Base-by-base conservation (phyloP, 2,329 filamentous ascomycete genomes). In the Phialocephala subalpina region DNA sequence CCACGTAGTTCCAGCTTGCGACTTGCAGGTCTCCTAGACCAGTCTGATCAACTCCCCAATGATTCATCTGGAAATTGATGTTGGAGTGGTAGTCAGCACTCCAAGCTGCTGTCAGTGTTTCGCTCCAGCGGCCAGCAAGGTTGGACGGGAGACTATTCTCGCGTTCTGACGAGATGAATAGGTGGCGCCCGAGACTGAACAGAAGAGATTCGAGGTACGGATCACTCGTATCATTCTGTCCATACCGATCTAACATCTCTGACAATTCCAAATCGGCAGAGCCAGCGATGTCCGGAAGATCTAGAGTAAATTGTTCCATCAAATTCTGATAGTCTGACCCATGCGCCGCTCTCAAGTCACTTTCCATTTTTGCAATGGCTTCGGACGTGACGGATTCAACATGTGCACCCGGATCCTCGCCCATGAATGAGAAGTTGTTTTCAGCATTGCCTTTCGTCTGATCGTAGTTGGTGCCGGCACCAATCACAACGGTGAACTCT, bases 51-150 rank as follows among this genome's bases (percentile, higher is more conserved):
- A 82, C 81, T 1, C 77, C 78, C 86, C 86, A 89, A 69, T 88
- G 82, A 65, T 88, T 88, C 86, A 88, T 88, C 68, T 89, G 84
- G 0, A 88, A 64, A 64, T 88, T 88, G 70, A 89, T 87, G 67
- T 88, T 85, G 45, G 82, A 78, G 60, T 87, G 85, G 63, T 87
- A 88, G 69, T 88, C 85, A 2, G 78, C 82, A 14, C 81, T 80
- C 86, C 86, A 87, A 0, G 82, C 80, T 3, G 80, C 77, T 0
- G 70, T 69, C 2, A 83, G 72, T 0, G 78, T 74, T 53, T 84
- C 80, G 4, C 81, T 82, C 87, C 86, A 89, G 20, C 80, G 79
- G 0, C 86, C 86, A 71, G 86, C 84, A 0, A 89, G 78, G 63
- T 88, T 88, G 0, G 86, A 79, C 0, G 86, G 86, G 0, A 89